Conservation (phyloP, 2,329 filamentous ascomycete genomes). For the Trichoderma sp. region DNA sequence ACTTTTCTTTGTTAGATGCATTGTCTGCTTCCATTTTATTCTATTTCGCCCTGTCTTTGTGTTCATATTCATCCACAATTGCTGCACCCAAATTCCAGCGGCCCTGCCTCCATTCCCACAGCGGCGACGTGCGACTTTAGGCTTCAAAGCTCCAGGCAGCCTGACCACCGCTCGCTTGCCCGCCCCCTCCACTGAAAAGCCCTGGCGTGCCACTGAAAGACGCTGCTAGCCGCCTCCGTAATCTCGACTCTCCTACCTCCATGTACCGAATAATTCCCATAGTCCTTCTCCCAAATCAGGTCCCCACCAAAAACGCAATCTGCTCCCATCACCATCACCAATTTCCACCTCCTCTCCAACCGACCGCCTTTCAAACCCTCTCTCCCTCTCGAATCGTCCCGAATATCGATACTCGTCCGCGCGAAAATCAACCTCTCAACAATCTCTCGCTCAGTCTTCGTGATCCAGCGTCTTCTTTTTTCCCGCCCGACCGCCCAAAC, state of each 20-base stretch:
- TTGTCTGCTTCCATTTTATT: background rate
- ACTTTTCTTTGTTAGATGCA: background rate
- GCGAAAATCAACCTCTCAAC: background rate
- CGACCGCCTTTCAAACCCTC: conserved; percentile 7
- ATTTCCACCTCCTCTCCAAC: conserved; percentile 7
- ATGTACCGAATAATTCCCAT: background rate
- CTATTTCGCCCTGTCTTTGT: background rate
- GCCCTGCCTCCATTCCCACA: background rate
- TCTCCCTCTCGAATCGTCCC: background rate
- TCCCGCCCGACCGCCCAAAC: conserved; percentile 10
- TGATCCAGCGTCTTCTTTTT: conserved; percentile 8
- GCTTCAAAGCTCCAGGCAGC: background rate
- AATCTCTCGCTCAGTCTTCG: background rate
- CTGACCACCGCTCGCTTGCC: background rate
- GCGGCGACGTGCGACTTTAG: background rate
- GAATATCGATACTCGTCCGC: background rate
- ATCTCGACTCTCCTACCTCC: background rate
- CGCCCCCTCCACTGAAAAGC: background rate
- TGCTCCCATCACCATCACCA: conserved; percentile 14
- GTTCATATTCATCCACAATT: background rate
- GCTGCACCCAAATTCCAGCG: background rate
- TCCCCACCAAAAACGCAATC: conserved; percentile 15
- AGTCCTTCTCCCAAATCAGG: background rate
- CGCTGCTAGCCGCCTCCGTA: background rate
- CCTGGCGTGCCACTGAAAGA: background rate